Percentiles rank a stretch among this genome's conserved stretches.
Conservation (phyloP, 2,329 filamentous ascomycete species). For the Aspergillus sp. region DNA sequence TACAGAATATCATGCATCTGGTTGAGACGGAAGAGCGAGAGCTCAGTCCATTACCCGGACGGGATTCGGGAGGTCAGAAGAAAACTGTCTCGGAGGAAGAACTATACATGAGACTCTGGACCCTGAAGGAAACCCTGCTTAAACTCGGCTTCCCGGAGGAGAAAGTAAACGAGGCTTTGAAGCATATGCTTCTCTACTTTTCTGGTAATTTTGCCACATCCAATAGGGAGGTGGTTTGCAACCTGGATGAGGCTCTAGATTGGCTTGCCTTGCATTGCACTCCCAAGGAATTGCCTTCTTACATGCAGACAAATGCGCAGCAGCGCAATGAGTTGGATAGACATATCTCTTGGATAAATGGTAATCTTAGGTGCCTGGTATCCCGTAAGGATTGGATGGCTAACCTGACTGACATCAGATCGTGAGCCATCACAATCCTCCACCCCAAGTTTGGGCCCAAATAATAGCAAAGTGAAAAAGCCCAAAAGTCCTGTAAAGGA, state of each 20-base stretch:
- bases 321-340: slow-evolving; percentile 33
- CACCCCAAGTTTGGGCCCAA: slow-evolving; percentile 25
- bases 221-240: slow-evolving; percentile 72
- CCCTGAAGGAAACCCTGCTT: slow-evolving; percentile 70
- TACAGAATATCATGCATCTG: slow-evolving; percentile 66
- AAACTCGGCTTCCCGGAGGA: slow-evolving; percentile 67
- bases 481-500: slow-evolving; percentile 30
- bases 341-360: slow-evolving; percentile 39
- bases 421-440: slow-evolving; percentile 32
- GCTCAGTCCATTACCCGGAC: slow-evolving; percentile 34
- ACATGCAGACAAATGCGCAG: slow-evolving; percentile 54
- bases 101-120: slow-evolving; percentile 78
- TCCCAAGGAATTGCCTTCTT: slow-evolving; percentile 69
- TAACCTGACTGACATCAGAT: slow-evolving; percentile 38
- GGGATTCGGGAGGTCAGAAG: slow-evolving; percentile 31
- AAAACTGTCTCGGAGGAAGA: slow-evolving; percentile 69
- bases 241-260: slow-evolving; percentile 82
- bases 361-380: slow-evolving; percentile 28
- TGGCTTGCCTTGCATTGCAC: slow-evolving; percentile 82
- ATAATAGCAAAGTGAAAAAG: slow-evolving; percentile 28
- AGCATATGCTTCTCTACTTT: slow-evolving; percentile 67
- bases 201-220: slow-evolving; percentile 57
- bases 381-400: slow-evolving; percentile 20
- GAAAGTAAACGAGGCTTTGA: slow-evolving; percentile 65
- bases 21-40: slow-evolving; percentile 43